Evolutionary conservation across 495 filamentous ascomycete species (phyloP).

Genomic region (Cercophora samala): DNA sequence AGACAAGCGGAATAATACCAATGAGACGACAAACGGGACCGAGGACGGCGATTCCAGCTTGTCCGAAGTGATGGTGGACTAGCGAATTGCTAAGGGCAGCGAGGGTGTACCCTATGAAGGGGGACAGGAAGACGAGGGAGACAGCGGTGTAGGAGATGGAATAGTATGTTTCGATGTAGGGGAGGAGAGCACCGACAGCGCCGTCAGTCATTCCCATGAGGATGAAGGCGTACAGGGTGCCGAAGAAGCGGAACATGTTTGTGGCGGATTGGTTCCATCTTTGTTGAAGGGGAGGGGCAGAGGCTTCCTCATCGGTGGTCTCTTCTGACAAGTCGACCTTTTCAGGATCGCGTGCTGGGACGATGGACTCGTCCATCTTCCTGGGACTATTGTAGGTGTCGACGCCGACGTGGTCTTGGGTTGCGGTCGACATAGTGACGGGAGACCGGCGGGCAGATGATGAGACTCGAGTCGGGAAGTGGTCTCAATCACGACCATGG

Average conservation of each 20-base stretch:
- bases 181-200: slow-evolving; percentile 55
- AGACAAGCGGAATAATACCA: slow-evolving; percentile 64
- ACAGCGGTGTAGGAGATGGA: slow-evolving; percentile 70
- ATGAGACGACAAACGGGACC: slow-evolving; percentile 62
- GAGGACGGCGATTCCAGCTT: slow-evolving; percentile 69
- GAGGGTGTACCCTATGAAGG: slow-evolving; percentile 75
- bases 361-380: slow-evolving; percentile 1
- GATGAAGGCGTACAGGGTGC: slow-evolving; percentile 71
- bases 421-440: slow-evolving; percentile 10
- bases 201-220: slow-evolving; percentile 82
- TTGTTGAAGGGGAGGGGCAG: slow-evolving; percentile 4
- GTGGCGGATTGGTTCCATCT: slow-evolving; percentile 66
- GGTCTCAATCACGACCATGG: not conserved
- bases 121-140: slow-evolving; percentile 76
- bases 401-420: not conserved
- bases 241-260: slow-evolving; percentile 62
- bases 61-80: slow-evolving; percentile 58
- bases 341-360: slow-evolving; percentile 4
- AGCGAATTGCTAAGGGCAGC: slow-evolving; percentile 69
- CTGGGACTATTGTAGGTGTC: not conserved
- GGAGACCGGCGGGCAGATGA: not conserved
- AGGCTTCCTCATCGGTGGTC: slow-evolving; percentile 18
- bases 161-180: slow-evolving; percentile 61
- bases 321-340: slow-evolving; percentile 10
- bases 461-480: not conserved